Evolutionary conservation across 371 early-diverging fungal genomes (phyloP), one percentile per base, ranked within the genome.

Genomic region (Lichtheimia ornata): DNA sequence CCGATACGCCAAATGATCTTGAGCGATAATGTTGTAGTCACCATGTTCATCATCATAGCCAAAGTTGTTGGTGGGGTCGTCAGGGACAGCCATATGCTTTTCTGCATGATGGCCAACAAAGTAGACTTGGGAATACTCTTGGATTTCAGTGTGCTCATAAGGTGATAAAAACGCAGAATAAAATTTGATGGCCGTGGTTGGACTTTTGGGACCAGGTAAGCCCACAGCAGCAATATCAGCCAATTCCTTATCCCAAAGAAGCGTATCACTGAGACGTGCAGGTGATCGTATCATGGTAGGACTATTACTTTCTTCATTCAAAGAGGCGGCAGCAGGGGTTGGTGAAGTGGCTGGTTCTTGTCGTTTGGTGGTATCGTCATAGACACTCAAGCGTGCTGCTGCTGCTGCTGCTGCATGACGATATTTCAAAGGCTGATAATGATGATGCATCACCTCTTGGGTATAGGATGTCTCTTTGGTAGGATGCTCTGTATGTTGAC

Each of bases 11-110:
- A 94, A 70, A 67, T 94, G 94, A 69, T 94, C 94, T 53, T 88
- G 83, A 25, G 74, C 58, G 12, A 86, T 84, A 40, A 94, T 77
- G 22, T 87, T 75, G 53, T 92, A 92, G 61, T 94, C 94, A 13
- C 94, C 94, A 0, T 90, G 86, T 22, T 91, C 81, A 72, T 94
- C 94, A 66, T 94, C 94, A 43, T 86, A 97, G 11, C 94, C 92
- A 73, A 78, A 76, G 59, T 93, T 88, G 58, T 79, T 79, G 9
- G 66, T 63, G 22, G 64, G 65, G 1, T 77, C 63, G 18, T 84
- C 84, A 5, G 74, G 67, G 42, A 73, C 79, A 3, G 79, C 71
- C 1, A 70, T 62, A 17, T 63, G 62, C 59, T 82, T 82, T 47
- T 78, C 69, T 1, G 82, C 79, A 53, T 83, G 82, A 45, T 77